Evolutionary conservation across 176 grass and related monocot genomes (phyloP), one percentile per base, ranked within the genome.

Genomic region (Pharus latifolius): DNA sequence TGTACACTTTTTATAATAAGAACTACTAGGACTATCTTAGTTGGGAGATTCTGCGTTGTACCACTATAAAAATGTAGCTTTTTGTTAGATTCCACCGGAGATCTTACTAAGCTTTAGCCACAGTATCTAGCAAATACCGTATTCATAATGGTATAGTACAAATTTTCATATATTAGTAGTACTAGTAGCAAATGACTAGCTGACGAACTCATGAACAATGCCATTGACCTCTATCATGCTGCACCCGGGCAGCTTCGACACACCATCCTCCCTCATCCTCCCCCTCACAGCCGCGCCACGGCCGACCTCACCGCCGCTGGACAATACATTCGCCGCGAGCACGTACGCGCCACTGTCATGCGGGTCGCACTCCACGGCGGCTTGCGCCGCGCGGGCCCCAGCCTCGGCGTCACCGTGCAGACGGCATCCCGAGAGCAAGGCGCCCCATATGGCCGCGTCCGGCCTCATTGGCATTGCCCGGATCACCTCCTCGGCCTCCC

Each of bases 401-500:
- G 65, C 29, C 5, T 42, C 35, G 17, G 42, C 52, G 40, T 77
- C 49, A 41, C 29, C 43, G 34, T 65, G 74, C 23, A 53, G 51
- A 11, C 64, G 41, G 47, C 74, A 77, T 3, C 60, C 74, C 53
- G 24, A 35, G 10, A 77, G 60, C 46, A 77, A 10, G 31, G 74
- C 60, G 15, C 59, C 59, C 74, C 74, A 77, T 1, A 77, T 20
- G 6, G 32, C 60, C 15, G 40, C 3, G 14, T 47, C 65, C 29
- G 74, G 74, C 14, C 45, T 47, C 32, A 66, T 54, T 6, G 74
- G 37, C 74, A 78, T 78, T 34, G 37, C 34, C 57, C 45, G n/a
- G 22, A 78, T 56, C 18, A 78, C 20, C 10, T 11, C 10, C 49
- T 47, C 33, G 14, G 75, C 75, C 57, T 78, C 63, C 25, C 34